phyloP scores from a whole-genome alignment of 352 stramenopile species.

The Pythium rishiriense region DNA sequence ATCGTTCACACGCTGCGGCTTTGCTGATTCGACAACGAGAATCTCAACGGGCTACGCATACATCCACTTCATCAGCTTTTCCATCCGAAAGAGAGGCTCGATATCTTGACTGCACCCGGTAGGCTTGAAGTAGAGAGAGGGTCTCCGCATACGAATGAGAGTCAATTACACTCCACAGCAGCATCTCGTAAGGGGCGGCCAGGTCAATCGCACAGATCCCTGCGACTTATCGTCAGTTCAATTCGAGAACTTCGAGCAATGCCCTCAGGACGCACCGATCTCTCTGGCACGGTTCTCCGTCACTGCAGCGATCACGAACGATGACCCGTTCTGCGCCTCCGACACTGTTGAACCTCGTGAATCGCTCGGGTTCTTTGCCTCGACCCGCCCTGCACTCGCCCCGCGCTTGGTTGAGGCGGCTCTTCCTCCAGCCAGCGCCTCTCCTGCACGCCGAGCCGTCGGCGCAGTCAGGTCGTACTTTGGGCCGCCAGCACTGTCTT shows the following conservation, averaged over 20 bases:
- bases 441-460: conserved; percentile 21
- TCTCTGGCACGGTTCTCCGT: conserved; percentile 59
- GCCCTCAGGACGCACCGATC: conserved; percentile 46
- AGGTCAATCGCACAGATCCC: conserved; percentile 79
- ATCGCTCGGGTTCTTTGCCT: conserved; percentile 2
- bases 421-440: neutral
- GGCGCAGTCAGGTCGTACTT: conserved; percentile 38
- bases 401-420: neutral
- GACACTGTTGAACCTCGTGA: conserved; percentile 17
- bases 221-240: conserved; percentile 12
- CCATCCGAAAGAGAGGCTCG: no score
- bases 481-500: conserved; percentile 26
- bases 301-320: conserved; percentile 62
- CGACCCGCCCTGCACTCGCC: neutral
- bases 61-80: neutral
- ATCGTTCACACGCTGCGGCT: conserved; percentile 64
- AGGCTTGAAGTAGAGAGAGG: conserved; percentile 67
- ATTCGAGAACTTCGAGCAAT: no score
- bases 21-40: conserved; percentile 63
- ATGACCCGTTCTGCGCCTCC: conserved; percentile 30
- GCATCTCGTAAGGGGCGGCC: conserved; percentile 61
- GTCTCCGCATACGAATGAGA: conserved; percentile 75
- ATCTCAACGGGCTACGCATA: conserved; percentile 66
- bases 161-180: conserved; percentile 82
- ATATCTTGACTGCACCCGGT: conserved; percentile 40